These are phyloP conservation scores for Russula sp. DNA, from an alignment of 768 basidiomycete species.

Conservation along the genomic window DNA sequence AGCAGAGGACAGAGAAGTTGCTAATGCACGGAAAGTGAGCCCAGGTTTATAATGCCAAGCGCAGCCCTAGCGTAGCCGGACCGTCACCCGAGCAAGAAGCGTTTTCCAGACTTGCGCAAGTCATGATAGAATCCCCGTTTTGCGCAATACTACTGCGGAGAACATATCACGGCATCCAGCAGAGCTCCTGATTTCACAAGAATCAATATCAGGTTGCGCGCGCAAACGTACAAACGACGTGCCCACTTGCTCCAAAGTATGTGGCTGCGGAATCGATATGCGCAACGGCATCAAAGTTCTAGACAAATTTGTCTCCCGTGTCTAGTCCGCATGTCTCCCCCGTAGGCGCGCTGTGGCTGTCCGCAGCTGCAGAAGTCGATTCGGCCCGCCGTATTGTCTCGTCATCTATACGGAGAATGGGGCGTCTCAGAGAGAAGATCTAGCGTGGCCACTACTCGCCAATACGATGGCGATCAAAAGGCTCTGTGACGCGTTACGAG, in stretches of 20 bases:
- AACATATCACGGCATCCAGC: not conserved
- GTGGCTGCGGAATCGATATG: not conserved
- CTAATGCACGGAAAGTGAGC: not conserved
- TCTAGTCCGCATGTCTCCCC: not conserved
- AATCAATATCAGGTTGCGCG: not conserved
- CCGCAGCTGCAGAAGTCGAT: not conserved
- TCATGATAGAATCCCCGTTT: not conserved
- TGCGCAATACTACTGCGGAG: slow-evolving; percentile 4
- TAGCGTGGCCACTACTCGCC: not conserved
- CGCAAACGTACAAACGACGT: not conserved
- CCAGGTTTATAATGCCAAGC: not conserved
- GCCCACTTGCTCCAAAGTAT: not conserved
- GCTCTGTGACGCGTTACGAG: not conserved
- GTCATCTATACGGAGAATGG: not conserved
- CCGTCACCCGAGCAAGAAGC: not conserved
- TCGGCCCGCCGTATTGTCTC: no score
- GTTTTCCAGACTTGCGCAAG: not conserved
- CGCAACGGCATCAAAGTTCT: not conserved
- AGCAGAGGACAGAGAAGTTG: no score
- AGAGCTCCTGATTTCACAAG: not conserved
- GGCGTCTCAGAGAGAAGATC: not conserved
- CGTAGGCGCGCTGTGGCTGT: not conserved
- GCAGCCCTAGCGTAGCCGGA: not conserved
- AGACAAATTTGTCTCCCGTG: not conserved
- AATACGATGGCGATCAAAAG: not conserved